Conservation (phyloP, 306 rosid genomes). For the Prunus davidiana region DNA sequence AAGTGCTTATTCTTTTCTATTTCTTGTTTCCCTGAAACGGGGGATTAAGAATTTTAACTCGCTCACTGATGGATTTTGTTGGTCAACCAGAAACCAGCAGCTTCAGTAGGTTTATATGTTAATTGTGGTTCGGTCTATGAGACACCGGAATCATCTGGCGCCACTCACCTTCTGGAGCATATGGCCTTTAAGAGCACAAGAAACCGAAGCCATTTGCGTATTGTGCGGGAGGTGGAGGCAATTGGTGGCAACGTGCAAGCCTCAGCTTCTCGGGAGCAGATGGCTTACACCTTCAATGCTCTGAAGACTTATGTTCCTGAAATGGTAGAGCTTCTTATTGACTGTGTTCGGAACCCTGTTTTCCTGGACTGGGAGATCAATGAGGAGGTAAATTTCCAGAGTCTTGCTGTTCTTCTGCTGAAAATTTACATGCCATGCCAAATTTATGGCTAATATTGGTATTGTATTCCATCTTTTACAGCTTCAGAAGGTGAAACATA, state of each 20-base stretch:
- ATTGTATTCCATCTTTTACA: slow-evolving; percentile 22
- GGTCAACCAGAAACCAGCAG: slow-evolving; percentile 62
- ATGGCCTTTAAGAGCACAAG: slow-evolving; percentile 92
- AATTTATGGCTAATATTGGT: not conserved
- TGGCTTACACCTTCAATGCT: slow-evolving; percentile 87
- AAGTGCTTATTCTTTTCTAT: not conserved
- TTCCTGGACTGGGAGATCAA: slow-evolving; percentile 96
- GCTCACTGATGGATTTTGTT: slow-evolving; percentile 13
- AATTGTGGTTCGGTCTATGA: slow-evolving; percentile 82
- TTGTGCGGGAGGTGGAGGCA: slow-evolving; percentile 91
- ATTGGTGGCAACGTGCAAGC: slow-evolving; percentile 88
- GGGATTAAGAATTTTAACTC: not conserved
- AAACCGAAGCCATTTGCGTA: slow-evolving; percentile 79
- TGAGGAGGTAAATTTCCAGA: slow-evolving; percentile 61
- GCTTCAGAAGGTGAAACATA: slow-evolving; percentile 75
- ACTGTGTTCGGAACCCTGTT: slow-evolving; percentile 69
- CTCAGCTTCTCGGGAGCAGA: slow-evolving; percentile 89
- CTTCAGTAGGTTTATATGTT: slow-evolving; percentile 77
- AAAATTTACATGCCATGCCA: not conserved
- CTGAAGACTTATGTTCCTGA: slow-evolving; percentile 84
- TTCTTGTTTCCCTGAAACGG: not conserved
- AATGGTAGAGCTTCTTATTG: slow-evolving; percentile 91
- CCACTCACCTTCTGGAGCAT: slow-evolving; percentile 73
- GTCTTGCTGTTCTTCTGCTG: not conserved
- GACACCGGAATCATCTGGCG: slow-evolving; percentile 69